These are phyloP conservation scores for Scytalidium sp. DNA, from an alignment of 2,329 filamentous ascomycete genomes.

Conservation along the genomic window DNA sequence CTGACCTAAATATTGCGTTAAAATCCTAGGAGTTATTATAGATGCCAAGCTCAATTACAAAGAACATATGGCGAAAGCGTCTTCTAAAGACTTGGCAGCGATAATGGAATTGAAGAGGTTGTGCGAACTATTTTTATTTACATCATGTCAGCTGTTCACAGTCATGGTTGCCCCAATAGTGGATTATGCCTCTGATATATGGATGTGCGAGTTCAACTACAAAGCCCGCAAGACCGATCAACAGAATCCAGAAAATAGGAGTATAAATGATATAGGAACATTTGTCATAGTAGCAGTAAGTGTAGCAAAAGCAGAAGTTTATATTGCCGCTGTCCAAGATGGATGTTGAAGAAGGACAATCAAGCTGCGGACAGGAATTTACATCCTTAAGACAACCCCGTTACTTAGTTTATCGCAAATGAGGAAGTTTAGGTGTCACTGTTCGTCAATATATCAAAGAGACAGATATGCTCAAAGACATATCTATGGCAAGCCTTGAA, in stretches of 20 bases:
- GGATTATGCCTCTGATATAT: constrained; percentile 24
- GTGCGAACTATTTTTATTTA: constrained; percentile 6
- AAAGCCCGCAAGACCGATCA: constrained; percentile 4
- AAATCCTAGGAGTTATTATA: constrained; percentile 18
- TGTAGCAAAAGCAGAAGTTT: constrained; percentile 22
- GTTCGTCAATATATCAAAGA: too few relatives aligned
- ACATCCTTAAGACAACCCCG: constrained; percentile 22
- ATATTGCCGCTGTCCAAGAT: constrained; percentile 15
- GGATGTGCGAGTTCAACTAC: constrained; percentile 16
- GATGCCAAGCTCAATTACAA: constrained; percentile 26
- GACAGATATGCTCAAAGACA: too few relatives aligned
- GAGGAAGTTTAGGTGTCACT: too few relatives aligned
- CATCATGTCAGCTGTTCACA: constrained; percentile 16
- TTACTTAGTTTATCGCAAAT: too few relatives aligned
- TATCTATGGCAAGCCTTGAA: too few relatives aligned
- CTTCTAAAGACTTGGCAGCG: constrained; percentile 23
- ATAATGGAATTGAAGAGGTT: constrained; percentile 9
- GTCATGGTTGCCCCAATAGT: constrained; percentile 24
- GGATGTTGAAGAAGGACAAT: constrained; percentile 16
- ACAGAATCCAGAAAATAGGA: constrained; percentile 22
- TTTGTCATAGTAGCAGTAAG: constrained; percentile 23
- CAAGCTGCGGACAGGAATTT: constrained; percentile 5
- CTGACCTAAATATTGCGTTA: not conserved
- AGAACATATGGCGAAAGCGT: constrained; percentile 19
- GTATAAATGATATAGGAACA: constrained; percentile 21